Conservation (phyloP, 345 rosid species). For the Syzygium aromaticum region DNA sequence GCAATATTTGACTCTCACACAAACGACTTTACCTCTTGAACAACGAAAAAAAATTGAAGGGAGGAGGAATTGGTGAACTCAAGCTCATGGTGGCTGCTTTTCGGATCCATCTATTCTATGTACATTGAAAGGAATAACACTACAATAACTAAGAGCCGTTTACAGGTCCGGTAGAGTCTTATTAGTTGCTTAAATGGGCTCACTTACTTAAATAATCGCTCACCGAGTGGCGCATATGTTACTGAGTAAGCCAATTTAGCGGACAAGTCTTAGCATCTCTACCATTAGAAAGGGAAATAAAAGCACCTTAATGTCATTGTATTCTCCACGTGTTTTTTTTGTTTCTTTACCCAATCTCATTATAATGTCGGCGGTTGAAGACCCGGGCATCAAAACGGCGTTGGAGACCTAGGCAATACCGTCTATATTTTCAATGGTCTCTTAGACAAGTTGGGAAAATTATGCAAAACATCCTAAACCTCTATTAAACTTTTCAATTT, state of each 20-base stretch:
- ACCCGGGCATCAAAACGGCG: not conserved
- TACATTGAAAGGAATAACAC: not conserved
- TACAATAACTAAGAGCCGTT: not conserved
- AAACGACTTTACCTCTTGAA: not conserved
- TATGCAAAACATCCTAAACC: accelerated
- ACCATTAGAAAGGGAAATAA: not conserved
- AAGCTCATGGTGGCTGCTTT: not conserved
- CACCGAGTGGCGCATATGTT: not conserved
- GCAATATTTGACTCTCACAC: not conserved
- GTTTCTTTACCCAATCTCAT: not conserved
- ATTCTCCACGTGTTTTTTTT: not conserved
- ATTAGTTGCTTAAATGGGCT: not conserved
- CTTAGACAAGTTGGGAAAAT: not conserved
- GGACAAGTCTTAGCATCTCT: not conserved
- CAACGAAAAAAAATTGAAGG: not conserved
- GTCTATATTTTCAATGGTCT: not conserved
- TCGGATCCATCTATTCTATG: not conserved
- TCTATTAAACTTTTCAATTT: no score
- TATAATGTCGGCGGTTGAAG: not conserved
- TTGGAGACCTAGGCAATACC: not conserved
- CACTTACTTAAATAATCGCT: not conserved
- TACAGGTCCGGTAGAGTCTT: not conserved
- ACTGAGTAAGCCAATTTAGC: not conserved
- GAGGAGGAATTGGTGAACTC: not conserved
- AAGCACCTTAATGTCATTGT: not conserved